These are phyloP conservation scores for Rhinocladiella mackenziei DNA, from an alignment of 2,329 filamentous ascomycete species.

Conservation along the genomic window DNA sequence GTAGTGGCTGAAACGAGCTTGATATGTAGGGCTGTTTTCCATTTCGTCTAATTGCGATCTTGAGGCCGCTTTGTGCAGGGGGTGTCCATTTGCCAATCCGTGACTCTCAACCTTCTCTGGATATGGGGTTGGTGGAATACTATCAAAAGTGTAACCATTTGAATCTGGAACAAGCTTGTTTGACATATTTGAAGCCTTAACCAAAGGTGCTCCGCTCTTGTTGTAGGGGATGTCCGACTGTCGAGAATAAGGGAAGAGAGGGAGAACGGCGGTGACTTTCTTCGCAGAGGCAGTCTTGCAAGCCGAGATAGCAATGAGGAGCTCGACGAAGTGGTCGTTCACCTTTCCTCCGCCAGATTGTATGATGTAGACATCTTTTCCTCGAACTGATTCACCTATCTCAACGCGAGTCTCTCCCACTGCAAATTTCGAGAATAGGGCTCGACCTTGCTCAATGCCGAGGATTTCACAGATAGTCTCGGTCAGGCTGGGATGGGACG, in stretches of 20 bases:
- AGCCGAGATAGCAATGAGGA: slow-evolving; percentile 97
- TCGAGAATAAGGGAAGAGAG: slow-evolving; percentile 92
- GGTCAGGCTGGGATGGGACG: slow-evolving; percentile 83
- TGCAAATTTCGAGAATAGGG: slow-evolving; percentile 85
- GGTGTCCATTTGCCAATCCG: slow-evolving; percentile 64
- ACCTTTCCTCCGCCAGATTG: slow-evolving; percentile 88
- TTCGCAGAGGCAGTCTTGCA: slow-evolving; percentile 93
- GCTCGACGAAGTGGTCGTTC: slow-evolving; percentile 94
- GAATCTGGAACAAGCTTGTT: slow-evolving; percentile 31
- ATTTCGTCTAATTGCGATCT: slow-evolving; percentile 61
- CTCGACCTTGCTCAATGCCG: slow-evolving; percentile 77
- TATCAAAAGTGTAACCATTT: slow-evolving; percentile 79
- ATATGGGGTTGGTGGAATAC: slow-evolving; percentile 78
- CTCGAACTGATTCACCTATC: slow-evolving; percentile 92
- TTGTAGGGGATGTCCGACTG: slow-evolving; percentile 97
- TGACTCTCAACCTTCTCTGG: slow-evolving; percentile 65
- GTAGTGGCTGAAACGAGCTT: slow-evolving; percentile 39
- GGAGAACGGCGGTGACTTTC: slow-evolving; percentile 87
- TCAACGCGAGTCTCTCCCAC: slow-evolving; percentile 93
- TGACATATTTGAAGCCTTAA: slow-evolving; percentile 56
- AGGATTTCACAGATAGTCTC: slow-evolving; percentile 84
- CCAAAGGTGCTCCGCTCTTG: slow-evolving; percentile 84
- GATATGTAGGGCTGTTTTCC: slow-evolving; percentile 45
- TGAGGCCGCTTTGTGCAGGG: slow-evolving; percentile 67
- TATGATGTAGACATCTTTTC: slow-evolving; percentile 98